phyloP scores from a whole-genome alignment of 2,329 filamentous ascomycete genomes.

The Cladophialophora chaetospira region DNA sequence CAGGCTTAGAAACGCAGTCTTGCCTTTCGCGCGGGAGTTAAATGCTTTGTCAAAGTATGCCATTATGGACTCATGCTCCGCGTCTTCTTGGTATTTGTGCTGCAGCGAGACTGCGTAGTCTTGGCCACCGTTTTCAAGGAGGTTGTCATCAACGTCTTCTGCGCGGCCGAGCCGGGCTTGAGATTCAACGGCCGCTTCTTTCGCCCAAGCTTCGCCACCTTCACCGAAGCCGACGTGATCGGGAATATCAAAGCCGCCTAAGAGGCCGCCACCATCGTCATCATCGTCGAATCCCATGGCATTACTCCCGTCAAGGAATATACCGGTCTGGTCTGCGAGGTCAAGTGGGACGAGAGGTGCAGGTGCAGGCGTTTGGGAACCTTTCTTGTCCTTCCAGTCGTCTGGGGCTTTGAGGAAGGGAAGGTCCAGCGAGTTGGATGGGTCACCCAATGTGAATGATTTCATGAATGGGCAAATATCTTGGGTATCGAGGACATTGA shows the following conservation, averaged over 20 bases:
- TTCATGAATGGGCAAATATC: constrained; percentile 95
- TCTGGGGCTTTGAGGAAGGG: constrained; percentile 89
- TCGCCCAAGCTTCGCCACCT: constrained; percentile 93
- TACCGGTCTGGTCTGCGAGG: constrained; percentile 69
- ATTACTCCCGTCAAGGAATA: constrained; percentile 85
- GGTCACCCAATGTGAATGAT: constrained; percentile 86
- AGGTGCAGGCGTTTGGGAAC: constrained; percentile 33
- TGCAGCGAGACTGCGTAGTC: constrained; percentile 80
- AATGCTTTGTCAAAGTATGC: constrained; percentile 96
- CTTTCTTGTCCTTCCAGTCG: constrained; percentile 74
- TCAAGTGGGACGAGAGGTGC: constrained; percentile 37
- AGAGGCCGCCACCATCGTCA: constrained; percentile 72
- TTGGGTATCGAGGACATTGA: constrained; percentile 74
- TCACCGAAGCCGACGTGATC: constrained; percentile 85
- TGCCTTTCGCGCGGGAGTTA: constrained; percentile 49
- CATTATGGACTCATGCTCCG: constrained; percentile 87
- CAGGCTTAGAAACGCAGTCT: constrained; percentile 95
- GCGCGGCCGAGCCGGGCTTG: constrained; percentile 74
- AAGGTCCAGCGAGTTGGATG: constrained; percentile 81
- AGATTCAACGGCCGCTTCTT: constrained; percentile 81
- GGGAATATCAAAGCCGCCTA: constrained; percentile 59
- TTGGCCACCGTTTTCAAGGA: constrained; percentile 62
- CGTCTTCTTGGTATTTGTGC: constrained; percentile 63
- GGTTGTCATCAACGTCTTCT: constrained; percentile 56
- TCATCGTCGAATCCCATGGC: constrained; percentile 80